Evolutionary conservation across 768 basidiomycete genomes (phyloP).

Genomic region (Phanerochaete carnosa): DNA sequence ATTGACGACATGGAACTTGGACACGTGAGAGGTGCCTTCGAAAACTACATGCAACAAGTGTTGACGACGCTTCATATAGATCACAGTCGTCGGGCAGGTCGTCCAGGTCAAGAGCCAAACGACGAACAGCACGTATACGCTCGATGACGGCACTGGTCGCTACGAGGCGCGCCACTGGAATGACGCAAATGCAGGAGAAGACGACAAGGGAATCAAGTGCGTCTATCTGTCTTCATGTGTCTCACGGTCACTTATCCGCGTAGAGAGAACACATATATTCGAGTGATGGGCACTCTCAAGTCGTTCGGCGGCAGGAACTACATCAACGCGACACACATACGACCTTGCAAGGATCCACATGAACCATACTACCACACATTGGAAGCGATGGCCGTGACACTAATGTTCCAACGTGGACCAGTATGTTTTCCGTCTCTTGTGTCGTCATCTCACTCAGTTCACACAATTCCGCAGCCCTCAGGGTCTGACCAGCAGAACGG

Average conservation of each 20-base stretch:
- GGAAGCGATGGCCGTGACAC: slow-evolving; percentile 67
- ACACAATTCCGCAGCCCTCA: slow-evolving; percentile 3
- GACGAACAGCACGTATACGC: slow-evolving; percentile 74
- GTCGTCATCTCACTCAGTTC: background rate
- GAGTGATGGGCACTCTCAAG: slow-evolving; percentile 80
- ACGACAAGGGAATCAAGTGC: slow-evolving; percentile 47
- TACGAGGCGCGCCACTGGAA: slow-evolving; percentile 84
- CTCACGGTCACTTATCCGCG: background rate
- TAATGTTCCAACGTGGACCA: slow-evolving; percentile 64
- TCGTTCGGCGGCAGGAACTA: slow-evolving; percentile 78
- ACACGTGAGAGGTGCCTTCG: slow-evolving; percentile 51
- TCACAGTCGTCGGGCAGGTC: slow-evolving; percentile 75
- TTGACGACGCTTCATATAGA: slow-evolving; percentile 33
- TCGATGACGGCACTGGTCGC: slow-evolving; percentile 85
- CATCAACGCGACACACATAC: slow-evolving; percentile 75
- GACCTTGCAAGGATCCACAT: slow-evolving; percentile 61
- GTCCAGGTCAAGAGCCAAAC: slow-evolving; percentile 62
- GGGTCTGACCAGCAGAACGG: slow-evolving; percentile 19
- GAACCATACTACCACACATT: slow-evolving; percentile 82
- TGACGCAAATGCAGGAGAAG: slow-evolving; percentile 59
- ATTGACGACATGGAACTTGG: slow-evolving; percentile 80
- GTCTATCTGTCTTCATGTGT: slow-evolving; percentile 12
- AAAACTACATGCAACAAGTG: background rate
- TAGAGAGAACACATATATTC: slow-evolving; percentile 77
- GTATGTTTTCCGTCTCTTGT: slow-evolving; percentile 30